These are phyloP conservation scores for Margaritispora aquatica DNA, from an alignment of 495 filamentous ascomycete genomes.

Conservation along the genomic window DNA sequence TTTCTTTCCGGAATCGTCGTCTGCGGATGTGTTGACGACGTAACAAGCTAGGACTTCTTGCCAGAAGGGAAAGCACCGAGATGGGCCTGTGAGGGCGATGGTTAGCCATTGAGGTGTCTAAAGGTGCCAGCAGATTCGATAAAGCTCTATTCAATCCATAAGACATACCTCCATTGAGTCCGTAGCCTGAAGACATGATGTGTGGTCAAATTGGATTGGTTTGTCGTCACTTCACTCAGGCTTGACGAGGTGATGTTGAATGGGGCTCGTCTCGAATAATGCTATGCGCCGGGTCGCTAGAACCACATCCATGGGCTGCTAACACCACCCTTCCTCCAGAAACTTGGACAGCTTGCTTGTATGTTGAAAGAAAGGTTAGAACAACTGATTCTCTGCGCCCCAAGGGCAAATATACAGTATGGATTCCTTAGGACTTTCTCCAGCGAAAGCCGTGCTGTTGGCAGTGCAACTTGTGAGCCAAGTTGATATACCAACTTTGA, in stretches of 20 bases:
- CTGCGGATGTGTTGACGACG: constrained; percentile 69
- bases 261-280: neutral
- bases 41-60: constrained; percentile 89
- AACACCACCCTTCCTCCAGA: neutral
- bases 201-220: constrained; percentile 18
- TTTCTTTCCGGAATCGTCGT: constrained; percentile 70
- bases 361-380: neutral
- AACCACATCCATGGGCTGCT: neutral
- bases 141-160: neutral
- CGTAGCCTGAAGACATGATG: constrained; percentile 78
- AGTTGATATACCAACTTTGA: constrained; percentile 55
- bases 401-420: constrained; percentile 7
- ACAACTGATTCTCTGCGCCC: neutral
- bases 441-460: constrained; percentile 56
- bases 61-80: constrained; percentile 98
- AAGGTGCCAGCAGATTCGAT: neutral
- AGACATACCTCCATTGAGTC: constrained; percentile 67
- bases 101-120: constrained; percentile 15
- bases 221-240: neutral
- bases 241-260: constrained; percentile 20
- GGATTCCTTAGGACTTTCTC: constrained; percentile 17
- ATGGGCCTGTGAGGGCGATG: constrained; percentile 51
- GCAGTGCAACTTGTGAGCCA: constrained; percentile 52
- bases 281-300: neutral
- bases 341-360: constrained; percentile 7